Evolutionary conservation across 495 filamentous ascomycete species (phyloP), one percentile per base, ranked within the genome.

Genomic region (Aeminium ludgeri): DNA sequence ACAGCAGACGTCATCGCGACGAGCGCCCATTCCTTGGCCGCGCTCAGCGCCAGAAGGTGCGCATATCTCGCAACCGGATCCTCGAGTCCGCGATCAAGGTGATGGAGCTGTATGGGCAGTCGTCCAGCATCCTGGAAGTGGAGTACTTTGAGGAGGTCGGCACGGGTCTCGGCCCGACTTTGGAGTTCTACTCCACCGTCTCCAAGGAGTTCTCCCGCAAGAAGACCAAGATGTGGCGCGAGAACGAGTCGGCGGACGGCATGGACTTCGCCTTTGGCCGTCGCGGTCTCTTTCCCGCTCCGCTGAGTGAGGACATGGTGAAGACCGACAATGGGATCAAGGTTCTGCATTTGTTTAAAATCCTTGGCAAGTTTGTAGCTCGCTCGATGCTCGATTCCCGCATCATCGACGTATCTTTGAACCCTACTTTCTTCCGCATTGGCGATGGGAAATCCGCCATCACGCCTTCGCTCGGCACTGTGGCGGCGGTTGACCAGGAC

Each of bases 91-190:
- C 91, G 0, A 68, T 93, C 53, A 99, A 96, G 57, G 91, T 99
- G n/a, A 95, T 99, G 91, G 89, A 99, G 48, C 74, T 96, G 5
- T 99, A 99, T 56, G 91, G 91, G 1, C 81, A 82, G 2, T 95
- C 86, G 3, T 80, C 89, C 28, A 96, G 91, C 57, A 78, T 94
- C 34, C 66, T 99, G 1, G 91, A 99, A 53, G 86, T 99, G 15
- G 91, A 99, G 54, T 99, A 99, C 52, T 99, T 96, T 52, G 89
- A 96, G 48, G 91, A 99, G 62, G 91, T 96, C 31, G 91, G 91
- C 36, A 96, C 91, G 31, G 91, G 91, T 30, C 67, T 99, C 32
- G 91, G 91, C 0, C 91, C 91, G 12, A 99, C 91, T 7, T 70
- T 99, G 16, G 91, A 99, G 57, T 99, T 99, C 60, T 99, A 96